Percentiles rank a stretch among this genome's conserved stretches.
phyloP scores from a whole-genome alignment of 768 basidiomycete species.

The Ephemerocybe angulata region DNA sequence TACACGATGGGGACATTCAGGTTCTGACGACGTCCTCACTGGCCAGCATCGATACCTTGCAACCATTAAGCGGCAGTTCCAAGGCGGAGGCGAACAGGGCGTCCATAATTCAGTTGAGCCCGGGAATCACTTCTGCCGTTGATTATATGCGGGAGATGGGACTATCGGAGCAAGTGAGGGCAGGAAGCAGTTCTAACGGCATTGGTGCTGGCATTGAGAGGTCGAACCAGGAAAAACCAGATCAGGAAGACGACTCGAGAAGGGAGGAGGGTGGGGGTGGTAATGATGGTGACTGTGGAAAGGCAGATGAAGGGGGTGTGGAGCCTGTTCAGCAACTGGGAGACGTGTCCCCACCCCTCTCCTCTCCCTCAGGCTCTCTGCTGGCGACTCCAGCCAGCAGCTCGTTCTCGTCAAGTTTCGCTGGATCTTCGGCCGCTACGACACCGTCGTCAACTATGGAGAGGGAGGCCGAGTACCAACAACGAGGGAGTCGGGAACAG shows the following conservation, averaged over 20 bases:
- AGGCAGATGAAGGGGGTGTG: not conserved
- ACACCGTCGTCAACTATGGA: slow-evolving; percentile 8
- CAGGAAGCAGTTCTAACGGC: slow-evolving; percentile 7
- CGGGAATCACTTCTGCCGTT: slow-evolving; percentile 56
- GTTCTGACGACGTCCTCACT: slow-evolving; percentile 29
- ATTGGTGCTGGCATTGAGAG: not conserved
- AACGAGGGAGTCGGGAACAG: slow-evolving; percentile 18
- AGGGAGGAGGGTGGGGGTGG: slow-evolving; percentile 13
- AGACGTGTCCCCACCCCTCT: slow-evolving; percentile 2
- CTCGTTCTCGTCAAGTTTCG: not conserved
- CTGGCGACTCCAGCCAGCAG: not conserved
- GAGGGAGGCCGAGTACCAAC: slow-evolving; percentile 11
- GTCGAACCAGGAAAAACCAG: not conserved
- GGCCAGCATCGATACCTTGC: slow-evolving; percentile 15
- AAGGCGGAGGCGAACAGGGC: slow-evolving; percentile 31
- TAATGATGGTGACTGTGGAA: slow-evolving; percentile 12
- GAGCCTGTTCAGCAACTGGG: slow-evolving; percentile 10
- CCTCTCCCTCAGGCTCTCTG: not conserved
- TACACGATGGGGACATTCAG: slow-evolving; percentile 8
- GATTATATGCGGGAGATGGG: slow-evolving; percentile 44
- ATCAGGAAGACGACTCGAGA: slow-evolving; percentile 11
- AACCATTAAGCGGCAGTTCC: not conserved
- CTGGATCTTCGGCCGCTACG: slow-evolving; percentile 1
- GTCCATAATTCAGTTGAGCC: slow-evolving; percentile 55
- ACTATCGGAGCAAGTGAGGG: slow-evolving; percentile 13